Evolutionary conservation across 495 filamentous ascomycete genomes (phyloP), one percentile per base, ranked within the genome.

Genomic region (Pseudomonodictys pantanalensis): DNA sequence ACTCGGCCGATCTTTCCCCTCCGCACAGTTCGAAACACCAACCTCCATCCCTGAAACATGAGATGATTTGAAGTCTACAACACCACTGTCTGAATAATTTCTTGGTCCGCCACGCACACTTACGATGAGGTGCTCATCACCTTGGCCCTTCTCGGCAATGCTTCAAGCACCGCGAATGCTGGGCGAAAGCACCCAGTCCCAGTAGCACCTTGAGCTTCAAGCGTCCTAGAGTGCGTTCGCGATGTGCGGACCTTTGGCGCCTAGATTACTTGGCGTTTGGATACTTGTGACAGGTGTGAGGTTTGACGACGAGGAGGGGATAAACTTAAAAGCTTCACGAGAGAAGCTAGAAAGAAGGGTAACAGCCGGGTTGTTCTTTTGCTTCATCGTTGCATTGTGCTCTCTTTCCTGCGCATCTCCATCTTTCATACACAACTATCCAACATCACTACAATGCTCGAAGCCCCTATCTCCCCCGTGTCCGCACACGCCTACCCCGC

Each of bases 1-100:
- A n/a, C n/a, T n/a, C n/a, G n/a, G n/a, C n/a, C n/a, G n/a, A n/a
- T n/a, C n/a, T n/a, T n/a, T n/a, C n/a, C n/a, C n/a, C n/a, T n/a
- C n/a, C n/a, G n/a, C n/a, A n/a, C n/a, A n/a, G n/a, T n/a, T n/a
- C 58, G 58, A 62, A 62, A 62, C 58, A 53, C 49, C 51, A 50
- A 43, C 2, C 38, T 28, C 20, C 41, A 12, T 17, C 51, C 8
- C 51, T 60, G 58, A 62, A 62, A 62, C 58, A 56, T 30, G 20
- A 23, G 18, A 55, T 29, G 58, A 62, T 44, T 46, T 32, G 38
- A 56, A 47, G 29, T 25, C 52, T 49, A 60, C 58, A 50, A 43
- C 58, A 62, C 58, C 52, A 62, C n/a, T 35, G 58, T 62, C 44
- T 62, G 32, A 44, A 24, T 5, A 15, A 15, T 22, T 17, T 30